Base-by-base conservation (phyloP, 1,284 basidiomycete genomes). In the Sporisorium iseilematis-ciliati region DNA sequence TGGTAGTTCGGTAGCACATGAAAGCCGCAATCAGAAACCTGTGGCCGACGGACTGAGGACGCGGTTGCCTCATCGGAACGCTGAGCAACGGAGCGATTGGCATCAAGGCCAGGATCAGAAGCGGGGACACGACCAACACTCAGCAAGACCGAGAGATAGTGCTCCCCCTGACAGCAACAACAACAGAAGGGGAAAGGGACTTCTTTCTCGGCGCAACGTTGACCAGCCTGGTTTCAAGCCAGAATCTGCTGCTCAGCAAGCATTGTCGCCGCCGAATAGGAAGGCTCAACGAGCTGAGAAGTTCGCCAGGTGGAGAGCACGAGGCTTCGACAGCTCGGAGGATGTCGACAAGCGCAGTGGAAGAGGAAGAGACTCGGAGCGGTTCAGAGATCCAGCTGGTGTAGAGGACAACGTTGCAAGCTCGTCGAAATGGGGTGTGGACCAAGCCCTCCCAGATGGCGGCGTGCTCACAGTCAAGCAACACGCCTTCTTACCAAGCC, bases 401-500 rank as follows among this genome's bases (percentile, higher is more conserved):
- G 48, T 14, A 11, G 55, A 48, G 4, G 60, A 49, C 4, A 52
- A 46, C 11, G 35, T 49, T 31, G 25, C 46, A 2, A 14, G 25
- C 4, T 16, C 48, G 4, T 0, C 48, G 7, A 49, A 54, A 33
- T 49, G 38, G 1, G 62, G 49, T 8, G 21, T 46, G 3, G 55
- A 65, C 16, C 62, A 71, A 40, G 53, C 49, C 29, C 18, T 57
- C 1, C 16, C 23, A 3, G 45, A 49, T 6, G 50, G 35, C 35
- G 35, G 45, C 12, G 23, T 64, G 6, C 68, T 50, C 57, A 67
- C 65, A 50, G 42, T 76, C 10, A 21, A 54, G 16, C 64, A 63
- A 7, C 58, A 79, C 33, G 41, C 82, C 40, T 80, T 75, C 45
- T 63, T 84, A 3, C 83, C 83, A 6, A 45, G 55, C 7, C 51